Evolutionary conservation across 164 flowering plant species (phyloP).

Genomic region (Vitis rotundifolia): DNA sequence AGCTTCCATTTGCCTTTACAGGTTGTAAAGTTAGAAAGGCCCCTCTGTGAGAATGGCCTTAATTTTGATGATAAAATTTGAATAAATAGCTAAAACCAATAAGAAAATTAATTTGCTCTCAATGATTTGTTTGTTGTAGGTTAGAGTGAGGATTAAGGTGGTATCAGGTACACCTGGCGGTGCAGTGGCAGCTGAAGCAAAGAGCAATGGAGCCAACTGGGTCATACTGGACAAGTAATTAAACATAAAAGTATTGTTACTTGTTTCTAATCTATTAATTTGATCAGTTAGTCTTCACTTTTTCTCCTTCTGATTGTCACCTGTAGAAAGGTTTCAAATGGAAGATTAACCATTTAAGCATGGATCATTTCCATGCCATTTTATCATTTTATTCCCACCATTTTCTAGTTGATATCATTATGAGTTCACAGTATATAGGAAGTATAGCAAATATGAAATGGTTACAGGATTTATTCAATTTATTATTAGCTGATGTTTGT

Average conservation of each 20-base stretch:
- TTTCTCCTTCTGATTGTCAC: not conserved
- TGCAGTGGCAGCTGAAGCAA: conserved; percentile 80
- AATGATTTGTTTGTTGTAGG: conserved; percentile 42
- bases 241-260: conserved; percentile 43
- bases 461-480: not conserved
- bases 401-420: no score
- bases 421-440: no score
- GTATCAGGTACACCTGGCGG: conserved; percentile 51
- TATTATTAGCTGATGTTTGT: not conserved
- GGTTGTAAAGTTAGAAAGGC: no score
- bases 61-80: no score
- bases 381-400: no score
- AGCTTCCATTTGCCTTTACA: no score
- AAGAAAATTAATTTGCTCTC: no score
- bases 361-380: no score
- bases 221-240: conserved; percentile 96
- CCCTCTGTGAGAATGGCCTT: no score
- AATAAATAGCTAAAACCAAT: no score
- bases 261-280: conserved; percentile 22
- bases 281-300: not conserved
- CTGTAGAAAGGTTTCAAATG: not conserved
- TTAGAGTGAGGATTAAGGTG: conserved; percentile 76
- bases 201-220: conserved; percentile 75
- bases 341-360: no score
- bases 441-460: no score